Evolutionary conservation across 306 rosid genomes (phyloP).

Genomic region (Cucurbita moschata): DNA sequence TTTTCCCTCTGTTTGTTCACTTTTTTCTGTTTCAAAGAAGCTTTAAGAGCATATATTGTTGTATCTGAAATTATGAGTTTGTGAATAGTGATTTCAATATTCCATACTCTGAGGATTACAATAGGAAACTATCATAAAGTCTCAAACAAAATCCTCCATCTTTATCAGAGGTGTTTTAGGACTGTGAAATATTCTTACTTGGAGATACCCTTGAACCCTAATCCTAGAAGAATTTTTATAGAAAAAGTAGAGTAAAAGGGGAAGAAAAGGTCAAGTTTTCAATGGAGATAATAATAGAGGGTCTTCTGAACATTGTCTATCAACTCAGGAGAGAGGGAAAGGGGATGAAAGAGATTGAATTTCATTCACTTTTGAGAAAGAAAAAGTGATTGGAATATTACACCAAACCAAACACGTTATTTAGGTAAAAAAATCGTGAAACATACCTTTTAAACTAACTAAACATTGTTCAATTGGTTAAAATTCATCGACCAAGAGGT

Average conservation of each 20-base stretch:
- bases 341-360: background rate
- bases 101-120: background rate
- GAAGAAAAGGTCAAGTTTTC: background rate
- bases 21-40: no score
- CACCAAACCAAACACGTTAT: background rate
- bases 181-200: background rate
- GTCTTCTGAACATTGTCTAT: background rate
- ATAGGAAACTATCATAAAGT: background rate
- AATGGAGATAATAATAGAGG: background rate
- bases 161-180: background rate
- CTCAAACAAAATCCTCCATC: background rate
- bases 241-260: background rate
- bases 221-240: no score
- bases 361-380: background rate
- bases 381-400: background rate
- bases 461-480: no score
- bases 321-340: background rate
- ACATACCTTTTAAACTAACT: background rate
- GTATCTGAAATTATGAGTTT: background rate
- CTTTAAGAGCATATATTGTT: no score
- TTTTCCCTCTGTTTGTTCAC: background rate
- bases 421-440: background rate
- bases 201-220: background rate
- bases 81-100: background rate
- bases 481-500: no score